A percentile compares a stretch with the other conserved stretches of the same genome.
phyloP scores from a whole-genome alignment of 2,329 filamentous ascomycete genomes.

The Phoma herbarum region DNA sequence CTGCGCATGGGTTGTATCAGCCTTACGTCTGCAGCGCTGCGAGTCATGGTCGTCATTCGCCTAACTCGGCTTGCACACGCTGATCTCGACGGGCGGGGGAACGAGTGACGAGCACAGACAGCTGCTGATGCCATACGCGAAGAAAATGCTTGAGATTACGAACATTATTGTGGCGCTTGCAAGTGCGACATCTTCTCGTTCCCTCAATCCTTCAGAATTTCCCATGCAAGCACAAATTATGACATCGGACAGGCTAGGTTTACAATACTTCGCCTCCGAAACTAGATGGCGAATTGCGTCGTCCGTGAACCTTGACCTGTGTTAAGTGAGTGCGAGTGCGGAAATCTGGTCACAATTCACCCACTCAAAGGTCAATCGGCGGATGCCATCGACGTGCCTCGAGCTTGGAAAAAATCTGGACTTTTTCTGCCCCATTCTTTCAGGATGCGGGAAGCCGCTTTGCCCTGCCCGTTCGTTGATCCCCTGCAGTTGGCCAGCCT shows the following conservation, averaged over 20 bases:
- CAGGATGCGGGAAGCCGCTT: conserved; percentile 7
- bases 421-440: conserved; percentile 11
- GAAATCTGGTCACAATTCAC: conserved; percentile 2
- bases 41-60: conserved; percentile 8
- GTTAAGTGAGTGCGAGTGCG: conserved; percentile 2
- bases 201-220: not conserved
- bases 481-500: conserved; percentile 5
- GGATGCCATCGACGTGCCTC: not conserved
- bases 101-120: conserved; percentile 6
- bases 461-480: conserved; percentile 6
- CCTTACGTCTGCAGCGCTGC: conserved; percentile 11
- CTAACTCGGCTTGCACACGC: conserved; percentile 6
- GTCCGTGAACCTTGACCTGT: not conserved
- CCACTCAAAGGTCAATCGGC: not conserved
- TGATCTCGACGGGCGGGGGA: conserved; percentile 15
- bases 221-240: not conserved
- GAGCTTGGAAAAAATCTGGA: not conserved
- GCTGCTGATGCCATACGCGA: not conserved
- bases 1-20: conserved; percentile 10
- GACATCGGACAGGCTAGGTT: not conserved
- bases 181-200: conserved; percentile 6
- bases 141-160: conserved; percentile 2
- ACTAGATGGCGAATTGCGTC: not conserved
- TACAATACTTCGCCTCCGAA: not conserved
- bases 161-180: conserved; percentile 7